Evolutionary conservation across 441 rosid genomes (phyloP).

Genomic region (Euphorbia corollata): DNA sequence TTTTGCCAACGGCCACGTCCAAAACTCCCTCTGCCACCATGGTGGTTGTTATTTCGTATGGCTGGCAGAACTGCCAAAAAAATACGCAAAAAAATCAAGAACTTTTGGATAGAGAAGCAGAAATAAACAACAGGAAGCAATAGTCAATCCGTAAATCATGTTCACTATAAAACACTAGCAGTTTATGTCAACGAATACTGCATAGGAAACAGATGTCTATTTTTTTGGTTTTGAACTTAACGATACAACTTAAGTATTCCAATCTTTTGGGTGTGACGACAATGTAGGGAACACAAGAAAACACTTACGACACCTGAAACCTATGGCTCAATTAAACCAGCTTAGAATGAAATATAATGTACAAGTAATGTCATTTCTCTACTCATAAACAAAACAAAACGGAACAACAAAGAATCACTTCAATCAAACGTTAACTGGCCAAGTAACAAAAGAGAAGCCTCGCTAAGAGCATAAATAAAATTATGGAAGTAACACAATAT

Average conservation of each 20-base stretch:
- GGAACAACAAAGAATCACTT: neutral
- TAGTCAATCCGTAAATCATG: neutral
- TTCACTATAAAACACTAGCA: neutral
- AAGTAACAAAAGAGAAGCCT: neutral
- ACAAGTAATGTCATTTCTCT: neutral
- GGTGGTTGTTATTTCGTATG: constrained; percentile 42
- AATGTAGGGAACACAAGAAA: neutral
- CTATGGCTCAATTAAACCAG: neutral
- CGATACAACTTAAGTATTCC: neutral
- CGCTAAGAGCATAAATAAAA: neutral
- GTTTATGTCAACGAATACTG: neutral
- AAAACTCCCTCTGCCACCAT: constrained; percentile 47
- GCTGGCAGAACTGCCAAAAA: constrained; percentile 57
- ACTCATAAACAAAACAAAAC: neutral
- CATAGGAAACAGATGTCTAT: neutral
- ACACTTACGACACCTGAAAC: neutral
- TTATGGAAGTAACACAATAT: neutral
- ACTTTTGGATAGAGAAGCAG: neutral
- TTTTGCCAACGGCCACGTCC: constrained; percentile 86
- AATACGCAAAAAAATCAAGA: constrained; percentile 7
- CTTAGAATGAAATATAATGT: neutral
- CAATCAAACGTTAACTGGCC: neutral
- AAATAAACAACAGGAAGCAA: neutral
- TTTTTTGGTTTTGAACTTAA: too few relatives aligned
- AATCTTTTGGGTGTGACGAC: neutral